phyloP scores from a whole-genome alignment of 768 basidiomycete genomes.

The Mycena maculata region DNA sequence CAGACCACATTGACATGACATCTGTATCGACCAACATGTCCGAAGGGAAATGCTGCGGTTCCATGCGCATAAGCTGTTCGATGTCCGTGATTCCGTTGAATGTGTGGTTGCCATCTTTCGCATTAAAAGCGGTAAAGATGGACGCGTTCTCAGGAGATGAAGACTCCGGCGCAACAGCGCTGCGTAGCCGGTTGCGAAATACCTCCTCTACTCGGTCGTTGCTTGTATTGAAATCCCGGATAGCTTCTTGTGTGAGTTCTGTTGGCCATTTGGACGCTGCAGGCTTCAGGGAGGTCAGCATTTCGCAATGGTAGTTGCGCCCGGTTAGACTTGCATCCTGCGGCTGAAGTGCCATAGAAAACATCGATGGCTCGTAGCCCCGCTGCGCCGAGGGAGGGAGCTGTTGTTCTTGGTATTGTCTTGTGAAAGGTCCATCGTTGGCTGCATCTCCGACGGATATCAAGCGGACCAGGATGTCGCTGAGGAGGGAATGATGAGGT shows the following conservation, averaged over 20 bases:
- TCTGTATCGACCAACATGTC: slow-evolving; percentile 52
- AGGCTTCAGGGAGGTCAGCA: slow-evolving; percentile 3
- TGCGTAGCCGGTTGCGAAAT: slow-evolving; percentile 6
- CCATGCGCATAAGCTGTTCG: slow-evolving; percentile 40
- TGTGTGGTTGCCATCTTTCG: background rate
- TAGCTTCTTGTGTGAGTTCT: slow-evolving; percentile 2
- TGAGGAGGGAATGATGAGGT: slow-evolving; percentile 7
- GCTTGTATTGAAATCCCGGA: slow-evolving; percentile 16
- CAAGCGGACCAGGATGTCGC: slow-evolving; percentile 31
- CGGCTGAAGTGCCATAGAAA: background rate
- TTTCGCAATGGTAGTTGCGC: background rate
- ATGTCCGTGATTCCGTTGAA: slow-evolving; percentile 15
- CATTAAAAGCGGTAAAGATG: background rate
- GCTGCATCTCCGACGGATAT: slow-evolving; percentile 31
- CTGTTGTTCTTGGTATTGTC: background rate
- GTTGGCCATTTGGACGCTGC: slow-evolving; percentile 16
- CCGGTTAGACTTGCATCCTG: slow-evolving; percentile 6
- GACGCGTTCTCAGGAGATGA: background rate
- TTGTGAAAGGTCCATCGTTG: slow-evolving; percentile 1
- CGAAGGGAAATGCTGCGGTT: slow-evolving; percentile 36
- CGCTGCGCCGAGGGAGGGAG: slow-evolving; percentile 24
- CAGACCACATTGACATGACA: slow-evolving; percentile 73
- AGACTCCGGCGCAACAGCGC: slow-evolving; percentile 10
- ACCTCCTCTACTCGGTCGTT: slow-evolving; percentile 6
- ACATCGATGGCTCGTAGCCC: slow-evolving; percentile 32